Evolutionary conservation across 495 filamentous ascomycete species (phyloP), one percentile per base, ranked within the genome.

Genomic region (Penicillium argentinense): DNA sequence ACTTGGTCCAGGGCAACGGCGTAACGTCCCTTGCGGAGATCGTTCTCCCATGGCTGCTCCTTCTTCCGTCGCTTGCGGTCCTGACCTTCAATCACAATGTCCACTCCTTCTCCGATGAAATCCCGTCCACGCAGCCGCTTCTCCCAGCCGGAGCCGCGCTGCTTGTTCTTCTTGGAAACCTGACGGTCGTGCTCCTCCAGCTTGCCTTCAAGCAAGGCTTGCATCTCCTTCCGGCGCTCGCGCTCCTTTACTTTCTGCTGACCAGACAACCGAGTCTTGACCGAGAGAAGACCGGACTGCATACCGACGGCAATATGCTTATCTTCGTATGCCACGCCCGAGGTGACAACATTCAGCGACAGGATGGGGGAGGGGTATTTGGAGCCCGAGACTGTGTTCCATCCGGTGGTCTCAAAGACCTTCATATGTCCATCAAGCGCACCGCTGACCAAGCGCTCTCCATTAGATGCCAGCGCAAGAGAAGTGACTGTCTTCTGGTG

Each of bases 401-500:
- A 99, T 21, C 76, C 80, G 0, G 81, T 80, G 1, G 91, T 93
- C 68, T 97, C 92, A 52, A 92, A 96, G 27, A 97, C 79, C 72
- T 99, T 99, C 67, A 99, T 79, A 62, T 97, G 93, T 11, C 95
- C 95, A 65, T 99, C 93, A 24, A 99, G 73, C 12, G 83, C 86
- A 63, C 89, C 95, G 60, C 81, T 88, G 47, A 99, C 78, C 37
- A 99, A 74, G 33, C 95, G 79, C 38, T 82, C 81, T 13, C 84
- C 82, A 53, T 87, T 83, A 22, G 87, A 88, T 0, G 90, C 93
- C n/a, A 83, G 62, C 12, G 75, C 74, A 25, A 99, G 77, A 3
- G 87, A 81, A 0, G 93, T 97, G 23, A 99, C 89, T 0, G 93
- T 96, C 80, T 97, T 97, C 68, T 99, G 93, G 65, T 99, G 95